phyloP scores from a whole-genome alignment of 2,329 filamentous ascomycete genomes.

The Bipolaris sorokiniana region DNA sequence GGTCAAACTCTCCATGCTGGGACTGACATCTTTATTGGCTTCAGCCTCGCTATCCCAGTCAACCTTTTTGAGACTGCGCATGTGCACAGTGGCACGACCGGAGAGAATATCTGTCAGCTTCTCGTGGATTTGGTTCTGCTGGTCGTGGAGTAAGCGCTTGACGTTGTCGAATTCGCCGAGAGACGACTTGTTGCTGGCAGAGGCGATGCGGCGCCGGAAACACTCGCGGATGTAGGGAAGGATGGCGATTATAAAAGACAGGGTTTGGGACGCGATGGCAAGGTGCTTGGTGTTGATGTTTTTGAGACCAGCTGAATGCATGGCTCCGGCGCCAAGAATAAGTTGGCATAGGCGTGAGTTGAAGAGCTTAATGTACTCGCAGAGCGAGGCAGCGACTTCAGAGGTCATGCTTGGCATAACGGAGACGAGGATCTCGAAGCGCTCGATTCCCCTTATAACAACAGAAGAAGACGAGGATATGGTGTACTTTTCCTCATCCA shows the following conservation, averaged over 20 bases:
- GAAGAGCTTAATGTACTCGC: constrained; percentile 90
- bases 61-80: constrained; percentile 74
- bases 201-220: constrained; percentile 71
- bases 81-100: constrained; percentile 73
- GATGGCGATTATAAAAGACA: constrained; percentile 85
- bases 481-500: constrained; percentile 85
- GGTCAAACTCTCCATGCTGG: constrained; percentile 84
- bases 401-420: constrained; percentile 88
- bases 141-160: constrained; percentile 81
- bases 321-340: constrained; percentile 93
- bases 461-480: constrained; percentile 82
- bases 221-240: constrained; percentile 93
- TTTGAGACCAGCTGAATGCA: constrained; percentile 83
- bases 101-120: constrained; percentile 95
- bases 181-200: constrained; percentile 52
- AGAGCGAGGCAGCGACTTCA: constrained; percentile 77
- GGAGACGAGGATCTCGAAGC: constrained; percentile 81
- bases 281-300: constrained; percentile 93
- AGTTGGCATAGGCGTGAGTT: constrained; percentile 96
- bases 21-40: constrained; percentile 57
- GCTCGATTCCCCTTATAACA: constrained; percentile 80
- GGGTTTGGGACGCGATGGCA: constrained; percentile 84
- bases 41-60: constrained; percentile 69
- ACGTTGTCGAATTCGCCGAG: constrained; percentile 89
- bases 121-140: constrained; percentile 88